Base-by-base conservation (phyloP, 2,329 filamentous ascomycete species). In the Aureobasidium mangrovei region DNA sequence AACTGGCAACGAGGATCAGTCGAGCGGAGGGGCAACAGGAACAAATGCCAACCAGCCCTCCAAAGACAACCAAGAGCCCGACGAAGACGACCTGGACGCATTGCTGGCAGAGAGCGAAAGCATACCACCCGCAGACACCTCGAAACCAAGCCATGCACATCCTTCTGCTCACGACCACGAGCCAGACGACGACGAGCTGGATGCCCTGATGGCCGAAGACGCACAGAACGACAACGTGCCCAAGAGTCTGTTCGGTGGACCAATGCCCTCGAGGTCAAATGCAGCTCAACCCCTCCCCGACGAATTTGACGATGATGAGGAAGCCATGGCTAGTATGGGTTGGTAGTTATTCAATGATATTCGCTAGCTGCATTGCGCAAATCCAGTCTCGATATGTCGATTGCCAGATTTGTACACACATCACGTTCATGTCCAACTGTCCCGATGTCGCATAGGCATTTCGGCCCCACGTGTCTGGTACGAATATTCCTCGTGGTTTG, bases 261-360 rank as follows among this genome's bases (percentile, higher is more conserved):
- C 53, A 18, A 4, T 32, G 8, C 32, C 40, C 24, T 36, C 44
- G 4, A 49, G 48, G n/a, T 38, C 36, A 49, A 51, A 48, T 24
- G 41, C 36, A 42, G 53, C 40, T 33, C 42, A 32, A 18, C 8
- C 8, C 10, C 36, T 10, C 33, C 33, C 38, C 8, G 65, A 75
- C 35, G 67, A 73, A 27, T 82, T 79, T 64, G 78, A 75, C 1
- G 82, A 83, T 53, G 83, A 85, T 10, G 81, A 85, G 67, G 84
- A 82, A 57, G 83, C 78, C 0, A 83, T 89, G 81, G 80, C 77
- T 36, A 61, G 60, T 33, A 65, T 70, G 62, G 55, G 58, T 48
- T 59, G 57, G 57, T 59, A 51, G 38, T 27, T n/a, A 18, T 18
- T 18, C 18, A 18, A 18, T 18, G 18, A 18, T 18, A 18, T 18